Conservation (phyloP, 78 protist genomes). For the Diacronema lutheri region DNA sequence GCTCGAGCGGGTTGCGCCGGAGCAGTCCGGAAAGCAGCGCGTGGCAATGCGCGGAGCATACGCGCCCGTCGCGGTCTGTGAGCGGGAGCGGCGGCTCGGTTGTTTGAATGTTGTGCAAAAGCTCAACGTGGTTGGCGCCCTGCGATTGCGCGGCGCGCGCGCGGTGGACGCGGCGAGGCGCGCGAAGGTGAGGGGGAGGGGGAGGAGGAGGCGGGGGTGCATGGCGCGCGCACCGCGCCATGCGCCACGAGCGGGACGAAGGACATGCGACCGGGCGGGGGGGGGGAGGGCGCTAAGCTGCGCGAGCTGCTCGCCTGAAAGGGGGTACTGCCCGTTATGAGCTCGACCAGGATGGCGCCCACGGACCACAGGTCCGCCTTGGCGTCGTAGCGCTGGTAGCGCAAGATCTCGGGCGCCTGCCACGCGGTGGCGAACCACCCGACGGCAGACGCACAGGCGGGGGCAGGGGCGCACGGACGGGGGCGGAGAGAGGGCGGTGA, state of each 20-base stretch:
- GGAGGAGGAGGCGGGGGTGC: too few species aligned
- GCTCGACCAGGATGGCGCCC: constrained; percentile 18
- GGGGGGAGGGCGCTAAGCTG: too few species aligned
- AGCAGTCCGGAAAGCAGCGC: neutral
- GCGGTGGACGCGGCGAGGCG: too few species aligned
- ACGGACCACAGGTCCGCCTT: constrained; percentile 34
- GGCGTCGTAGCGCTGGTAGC: constrained; percentile 13
- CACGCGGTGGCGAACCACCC: too few species aligned
- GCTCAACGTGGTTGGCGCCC: constrained; percentile 20
- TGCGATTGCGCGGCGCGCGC: too few species aligned
- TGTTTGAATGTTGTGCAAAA: neutral
- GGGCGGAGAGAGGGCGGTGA: too few species aligned
- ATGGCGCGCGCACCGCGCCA: too few species aligned
- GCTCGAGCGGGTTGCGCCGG: constrained; percentile 5
- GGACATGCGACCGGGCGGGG: too few species aligned
- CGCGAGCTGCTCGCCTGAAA: too few species aligned
- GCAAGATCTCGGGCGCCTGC: constrained; percentile 26
- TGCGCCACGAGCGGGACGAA: too few species aligned
- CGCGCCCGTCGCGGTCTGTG: neutral
- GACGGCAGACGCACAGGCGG: neutral
- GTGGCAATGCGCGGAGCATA: neutral
- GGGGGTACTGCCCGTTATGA: neutral
- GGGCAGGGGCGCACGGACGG: too few species aligned
- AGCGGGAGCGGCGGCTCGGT: neutral
- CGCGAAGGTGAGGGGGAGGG: too few species aligned